Evolutionary conservation across 2,329 filamentous ascomycete genomes (phyloP), one percentile per base, ranked within the genome.

Genomic region (Cordyceps cateniannulata): DNA sequence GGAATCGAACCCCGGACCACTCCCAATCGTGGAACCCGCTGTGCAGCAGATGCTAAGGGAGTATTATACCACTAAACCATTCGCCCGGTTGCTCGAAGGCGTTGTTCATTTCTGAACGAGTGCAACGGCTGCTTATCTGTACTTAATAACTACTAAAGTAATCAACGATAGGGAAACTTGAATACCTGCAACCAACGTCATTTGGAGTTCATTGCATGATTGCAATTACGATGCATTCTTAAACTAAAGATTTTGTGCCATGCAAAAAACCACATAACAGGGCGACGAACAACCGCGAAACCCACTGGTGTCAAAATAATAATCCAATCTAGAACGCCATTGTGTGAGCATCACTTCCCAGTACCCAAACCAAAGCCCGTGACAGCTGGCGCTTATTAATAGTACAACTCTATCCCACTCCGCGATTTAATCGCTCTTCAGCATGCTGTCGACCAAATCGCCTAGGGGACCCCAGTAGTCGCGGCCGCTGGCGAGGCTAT

Each of bases 381-480:
- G 14, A 40, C 27, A 5, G 49, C 16, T 24, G 16, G 32, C 32
- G 58, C 49, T 27, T 16, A 38, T 12, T 60, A 40, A 47, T 47
- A 22, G 3, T 60, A 54, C 58, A 60, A 10, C 22, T 25, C n/a
- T 24, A 12, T 10, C 2, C 18, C 27, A 18, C 1, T 22, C 3
- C 8, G 14, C 25, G 38, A 24, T 12, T 81, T 69, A 96, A 73
- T 98, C 95, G 71, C 92, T 97, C 76, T 88, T 88, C 77, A 98
- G 76, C 93, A 99, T 99, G 74, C 91, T 98, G 73, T 99, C 95
- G 55, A 99, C 95, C 66, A 99, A 78, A 75, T 99, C 95, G 12
- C 93, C 93, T 62, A 99, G 75, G 14, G 95, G 95, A 1, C 95
- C 95, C 89, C 93, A 99, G 79, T 93, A 99, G 75, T 99, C 95